Evolutionary conservation across 805 yeast genomes (phyloP).

Genomic region (Saccharomycopsis babjevae): DNA sequence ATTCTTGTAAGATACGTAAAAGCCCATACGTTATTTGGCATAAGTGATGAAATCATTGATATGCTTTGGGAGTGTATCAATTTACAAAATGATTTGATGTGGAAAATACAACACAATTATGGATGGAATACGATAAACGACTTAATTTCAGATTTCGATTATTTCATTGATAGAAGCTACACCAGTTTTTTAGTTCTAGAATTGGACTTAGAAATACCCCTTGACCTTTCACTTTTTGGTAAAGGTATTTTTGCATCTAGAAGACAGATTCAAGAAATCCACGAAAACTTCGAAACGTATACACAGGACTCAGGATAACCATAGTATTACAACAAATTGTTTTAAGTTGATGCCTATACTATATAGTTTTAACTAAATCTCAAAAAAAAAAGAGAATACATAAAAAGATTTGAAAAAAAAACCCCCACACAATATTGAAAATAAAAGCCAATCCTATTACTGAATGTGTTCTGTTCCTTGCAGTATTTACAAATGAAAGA

Average conservation of each 20-base stretch:
- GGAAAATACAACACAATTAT: background rate
- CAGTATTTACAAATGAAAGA: background rate
- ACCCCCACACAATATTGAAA: too few relatives aligned
- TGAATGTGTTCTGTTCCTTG: too few relatives aligned
- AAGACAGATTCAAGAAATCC: background rate
- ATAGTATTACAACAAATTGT: too few relatives aligned
- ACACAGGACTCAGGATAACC: too few relatives aligned
- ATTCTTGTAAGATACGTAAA: background rate
- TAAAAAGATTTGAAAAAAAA: too few relatives aligned
- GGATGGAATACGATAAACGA: background rate
- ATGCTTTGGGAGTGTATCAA: background rate
- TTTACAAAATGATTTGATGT: background rate
- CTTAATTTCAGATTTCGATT: background rate
- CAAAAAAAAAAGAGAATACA: too few relatives aligned
- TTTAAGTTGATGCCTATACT: too few relatives aligned
- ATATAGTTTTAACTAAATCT: too few relatives aligned
- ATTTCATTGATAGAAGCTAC: background rate
- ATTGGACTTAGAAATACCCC: background rate
- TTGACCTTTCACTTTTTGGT: background rate
- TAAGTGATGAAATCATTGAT: background rate
- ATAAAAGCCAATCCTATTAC: too few relatives aligned
- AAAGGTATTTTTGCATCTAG: background rate
- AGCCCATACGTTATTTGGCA: background rate
- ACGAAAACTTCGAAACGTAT: background rate
- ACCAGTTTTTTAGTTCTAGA: background rate